Percentiles rank a stretch among this genome's conserved stretches.
Evolutionary conservation across 352 stramenopile species (phyloP).

Genomic region (Globisporangium carolinianum): DNA sequence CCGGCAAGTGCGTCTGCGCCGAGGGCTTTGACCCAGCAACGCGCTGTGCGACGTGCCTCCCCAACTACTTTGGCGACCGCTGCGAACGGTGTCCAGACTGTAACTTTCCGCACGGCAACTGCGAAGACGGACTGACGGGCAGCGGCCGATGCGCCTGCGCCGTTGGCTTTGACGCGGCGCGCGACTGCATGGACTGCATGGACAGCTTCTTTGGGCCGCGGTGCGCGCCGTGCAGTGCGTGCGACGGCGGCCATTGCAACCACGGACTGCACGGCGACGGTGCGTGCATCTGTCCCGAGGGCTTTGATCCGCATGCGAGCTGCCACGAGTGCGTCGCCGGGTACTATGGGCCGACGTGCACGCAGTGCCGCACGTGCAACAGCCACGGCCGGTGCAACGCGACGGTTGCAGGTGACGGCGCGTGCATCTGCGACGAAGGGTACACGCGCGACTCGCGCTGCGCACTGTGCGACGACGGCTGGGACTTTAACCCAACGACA

Average conservation of each 20-base stretch:
- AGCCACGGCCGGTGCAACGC: slow-evolving; percentile 79
- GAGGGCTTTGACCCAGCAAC: slow-evolving; percentile 73
- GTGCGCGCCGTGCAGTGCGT: slow-evolving; percentile 75
- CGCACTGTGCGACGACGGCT: slow-evolving; percentile 73
- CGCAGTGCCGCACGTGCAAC: slow-evolving; percentile 76
- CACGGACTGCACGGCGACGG: slow-evolving; percentile 71
- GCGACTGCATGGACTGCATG: slow-evolving; percentile 84
- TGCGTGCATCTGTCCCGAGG: slow-evolving; percentile 72
- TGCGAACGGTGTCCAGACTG: slow-evolving; percentile 74
- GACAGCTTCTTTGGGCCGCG: slow-evolving; percentile 64
- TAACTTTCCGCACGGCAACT: slow-evolving; percentile 82
- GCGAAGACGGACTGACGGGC: slow-evolving; percentile 71
- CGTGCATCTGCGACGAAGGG: slow-evolving; percentile 79
- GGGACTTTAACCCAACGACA: slow-evolving; percentile 84
- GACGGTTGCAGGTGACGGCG: slow-evolving; percentile 48
- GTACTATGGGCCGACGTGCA: slow-evolving; percentile 76
- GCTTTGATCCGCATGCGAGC: slow-evolving; percentile 60
- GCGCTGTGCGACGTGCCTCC: slow-evolving; percentile 72
- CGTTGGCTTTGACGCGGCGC: slow-evolving; percentile 63
- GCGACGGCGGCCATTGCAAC: slow-evolving; percentile 73
- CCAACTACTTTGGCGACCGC: slow-evolving; percentile 59
- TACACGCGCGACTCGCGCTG: slow-evolving; percentile 74
- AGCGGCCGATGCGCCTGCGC: slow-evolving; percentile 81
- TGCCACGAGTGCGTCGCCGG: slow-evolving; percentile 67
- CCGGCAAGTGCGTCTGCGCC: slow-evolving; percentile 59